Base-by-base conservation (phyloP, 306 rosid species). In the Echinosophora koreensis region DNA sequence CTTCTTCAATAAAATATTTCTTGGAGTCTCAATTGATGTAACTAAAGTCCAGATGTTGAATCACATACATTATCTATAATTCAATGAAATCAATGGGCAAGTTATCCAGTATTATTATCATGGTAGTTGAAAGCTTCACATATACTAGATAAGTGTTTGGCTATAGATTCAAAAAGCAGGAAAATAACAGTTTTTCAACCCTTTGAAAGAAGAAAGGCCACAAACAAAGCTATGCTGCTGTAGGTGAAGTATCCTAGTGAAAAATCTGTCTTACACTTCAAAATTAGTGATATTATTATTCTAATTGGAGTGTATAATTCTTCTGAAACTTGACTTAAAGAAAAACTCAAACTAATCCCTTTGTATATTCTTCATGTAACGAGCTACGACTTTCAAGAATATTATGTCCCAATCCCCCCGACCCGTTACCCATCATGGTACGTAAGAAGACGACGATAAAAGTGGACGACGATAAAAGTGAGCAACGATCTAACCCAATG, bases 101-200 rank as follows among this genome's bases (percentile, higher is more conserved):
- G 79, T 74, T 49, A 81, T 64, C 66, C 44, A n/a, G 62, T 55
- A 69, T 44, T 74, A 62, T 67, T 55, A 63, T 56, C 56, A 73
- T 42, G 9, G 74, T 37, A 81, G 81, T 78, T 78, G 84, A 81
- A 85, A 78, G 73, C 88, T 85, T 85, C 73, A 32, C 67, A 75
- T 38, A 47, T 52, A 81, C 80, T 65, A 66, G 8, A 56, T 15
- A 44, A 37, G 13, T 60, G 42, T 69, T 32, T 57, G 50, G 37
- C 22, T 66, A 7, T n/a, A 44, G 11, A 27, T 72, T 9, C 34
- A 77, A 35, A 37, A 65, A 80, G 3, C 0, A 54, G 22, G 47
- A 30, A 38, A 42, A 57, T 46, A 70, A 81, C 66, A 54, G 74
- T 52, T 58, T 79, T 76, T 84, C 82, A 71, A 80, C 73, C 65